Conservation (phyloP, 2,329 filamentous ascomycete genomes). For the Neonectria punicea region DNA sequence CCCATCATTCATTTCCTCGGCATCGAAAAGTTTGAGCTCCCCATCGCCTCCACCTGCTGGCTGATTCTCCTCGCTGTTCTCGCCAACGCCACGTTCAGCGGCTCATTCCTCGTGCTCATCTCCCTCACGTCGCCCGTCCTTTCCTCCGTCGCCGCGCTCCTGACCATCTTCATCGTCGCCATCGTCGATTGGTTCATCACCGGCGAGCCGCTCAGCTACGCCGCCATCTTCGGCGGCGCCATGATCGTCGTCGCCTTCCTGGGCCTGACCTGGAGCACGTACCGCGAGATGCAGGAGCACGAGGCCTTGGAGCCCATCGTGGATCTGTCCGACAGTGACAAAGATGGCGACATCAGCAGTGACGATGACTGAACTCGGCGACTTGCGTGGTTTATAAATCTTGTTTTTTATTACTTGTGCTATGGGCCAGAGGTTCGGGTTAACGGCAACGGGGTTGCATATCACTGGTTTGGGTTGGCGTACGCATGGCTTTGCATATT, state of each 20-base stretch:
- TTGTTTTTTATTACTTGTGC: background rate
- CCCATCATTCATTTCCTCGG: constrained; percentile 83
- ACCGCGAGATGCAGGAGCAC: constrained; percentile 91
- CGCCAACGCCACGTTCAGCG: constrained; percentile 91
- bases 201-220: constrained; percentile 77
- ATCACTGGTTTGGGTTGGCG: constrained; percentile 17
- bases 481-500: constrained; percentile 19
- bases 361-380: constrained; percentile 37
- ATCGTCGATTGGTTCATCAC: constrained; percentile 90
- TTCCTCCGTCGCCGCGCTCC: constrained; percentile 88
- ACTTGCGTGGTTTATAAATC: background rate
- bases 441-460: constrained; percentile 1
- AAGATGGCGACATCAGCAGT: constrained; percentile 55
- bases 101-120: constrained; percentile 92
- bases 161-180: constrained; percentile 97
- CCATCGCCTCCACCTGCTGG: constrained; percentile 79
- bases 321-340: constrained; percentile 59
- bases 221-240: constrained; percentile 82
- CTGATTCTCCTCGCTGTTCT: constrained; percentile 84
- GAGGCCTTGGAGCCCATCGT: constrained; percentile 66
- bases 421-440: constrained; percentile 1
- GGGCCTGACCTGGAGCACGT: constrained; percentile 91
- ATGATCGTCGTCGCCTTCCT: constrained; percentile 90
- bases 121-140: constrained; percentile 92
- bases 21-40: constrained; percentile 85